A percentile compares a stretch with the other conserved stretches of the same genome.
These are phyloP conservation scores for Clohesyomyces aquaticus DNA, from an alignment of 495 filamentous ascomycete species.

Conservation along the genomic window DNA sequence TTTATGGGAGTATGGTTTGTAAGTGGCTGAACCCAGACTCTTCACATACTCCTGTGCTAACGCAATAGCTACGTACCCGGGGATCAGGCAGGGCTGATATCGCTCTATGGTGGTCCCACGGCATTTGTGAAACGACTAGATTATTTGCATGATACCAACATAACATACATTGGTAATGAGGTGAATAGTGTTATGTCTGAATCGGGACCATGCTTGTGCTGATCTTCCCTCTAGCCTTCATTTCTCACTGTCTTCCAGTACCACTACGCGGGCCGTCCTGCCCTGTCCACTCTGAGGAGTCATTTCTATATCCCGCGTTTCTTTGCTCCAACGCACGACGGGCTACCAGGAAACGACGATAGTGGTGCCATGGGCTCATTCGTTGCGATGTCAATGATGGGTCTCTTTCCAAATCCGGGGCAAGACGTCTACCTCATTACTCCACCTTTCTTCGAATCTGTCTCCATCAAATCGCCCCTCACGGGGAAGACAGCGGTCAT, in stretches of 20 bases:
- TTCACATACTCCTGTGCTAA: not conserved
- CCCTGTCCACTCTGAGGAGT: constrained; percentile 43
- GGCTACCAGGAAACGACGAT: constrained; percentile 51
- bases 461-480: constrained; percentile 59
- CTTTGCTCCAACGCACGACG: constrained; percentile 45
- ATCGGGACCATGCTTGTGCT: not conserved
- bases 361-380: constrained; percentile 50
- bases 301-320: constrained; percentile 50
- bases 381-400: constrained; percentile 49
- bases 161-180: constrained; percentile 52
- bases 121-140: constrained; percentile 48
- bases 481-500: constrained; percentile 67
- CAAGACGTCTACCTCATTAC: constrained; percentile 52
- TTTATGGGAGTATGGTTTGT: constrained; percentile 48
- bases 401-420: constrained; percentile 50
- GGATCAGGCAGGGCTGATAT: constrained; percentile 48
- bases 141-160: constrained; percentile 48
- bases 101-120: constrained; percentile 46
- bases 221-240: constrained; percentile 25
- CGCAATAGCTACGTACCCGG: constrained; percentile 47
- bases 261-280: constrained; percentile 52
- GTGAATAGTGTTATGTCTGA: constrained; percentile 32
- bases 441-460: constrained; percentile 47
- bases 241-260: constrained; percentile 53
- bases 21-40: constrained; percentile 7